phyloP scores from a whole-genome alignment of 192 early-diverging fungal species.

The Linnemannia exigua region DNA sequence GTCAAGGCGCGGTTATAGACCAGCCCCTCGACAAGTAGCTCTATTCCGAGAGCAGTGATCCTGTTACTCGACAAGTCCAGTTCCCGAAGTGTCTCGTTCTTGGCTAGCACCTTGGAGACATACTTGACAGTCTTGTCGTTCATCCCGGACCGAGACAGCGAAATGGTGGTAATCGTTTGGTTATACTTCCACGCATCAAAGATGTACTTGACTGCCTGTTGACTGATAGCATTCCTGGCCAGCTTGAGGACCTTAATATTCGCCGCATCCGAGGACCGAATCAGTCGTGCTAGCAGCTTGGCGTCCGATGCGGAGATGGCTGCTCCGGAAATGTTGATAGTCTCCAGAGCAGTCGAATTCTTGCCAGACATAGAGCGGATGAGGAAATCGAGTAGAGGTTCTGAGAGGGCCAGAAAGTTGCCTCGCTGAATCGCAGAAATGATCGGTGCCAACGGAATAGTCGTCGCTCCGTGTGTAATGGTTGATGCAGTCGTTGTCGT shows the following conservation, averaged over 20 bases:
- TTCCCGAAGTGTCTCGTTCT: constrained; percentile 33
- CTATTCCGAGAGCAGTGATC: constrained; percentile 41
- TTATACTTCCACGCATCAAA: constrained; percentile 44
- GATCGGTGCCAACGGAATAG: neutral
- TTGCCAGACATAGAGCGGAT: constrained; percentile 30
- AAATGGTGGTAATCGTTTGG: constrained; percentile 38
- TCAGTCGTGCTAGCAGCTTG: constrained; percentile 32
- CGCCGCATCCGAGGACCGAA: constrained; percentile 33
- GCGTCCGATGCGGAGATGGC: constrained; percentile 41
- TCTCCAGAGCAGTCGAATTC: constrained; percentile 35
- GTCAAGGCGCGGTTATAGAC: constrained; percentile 22
- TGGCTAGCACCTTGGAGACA: constrained; percentile 39
- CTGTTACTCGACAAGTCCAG: constrained; percentile 49
- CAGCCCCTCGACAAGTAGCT: constrained; percentile 29
- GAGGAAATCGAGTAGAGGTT: constrained; percentile 24
- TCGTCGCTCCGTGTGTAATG: neutral
- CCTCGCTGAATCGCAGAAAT: constrained; percentile 35
- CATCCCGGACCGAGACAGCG: constrained; percentile 44
- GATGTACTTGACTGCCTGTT: constrained; percentile 37
- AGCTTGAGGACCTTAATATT: constrained; percentile 50
- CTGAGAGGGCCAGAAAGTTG: constrained; percentile 39
- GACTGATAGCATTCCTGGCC: constrained; percentile 37
- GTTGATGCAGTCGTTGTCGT: too few relatives aligned
- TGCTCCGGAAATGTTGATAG: constrained; percentile 16
- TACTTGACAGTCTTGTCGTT: constrained; percentile 57